Conservation (phyloP, 805 yeast species). For the Teunomyces gatunensis region DNA sequence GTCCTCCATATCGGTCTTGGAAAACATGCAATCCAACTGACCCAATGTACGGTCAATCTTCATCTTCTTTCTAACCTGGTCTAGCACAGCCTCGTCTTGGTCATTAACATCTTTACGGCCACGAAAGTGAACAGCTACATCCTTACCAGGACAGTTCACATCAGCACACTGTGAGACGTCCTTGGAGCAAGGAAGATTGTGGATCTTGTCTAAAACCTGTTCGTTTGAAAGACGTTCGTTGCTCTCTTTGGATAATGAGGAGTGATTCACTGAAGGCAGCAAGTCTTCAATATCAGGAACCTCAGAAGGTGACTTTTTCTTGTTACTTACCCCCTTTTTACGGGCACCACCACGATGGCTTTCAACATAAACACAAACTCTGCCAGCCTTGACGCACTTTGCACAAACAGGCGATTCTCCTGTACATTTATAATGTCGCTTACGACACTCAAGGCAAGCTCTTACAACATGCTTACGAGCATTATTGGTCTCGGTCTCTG, state of each 20-base stretch:
- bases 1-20: background rate
- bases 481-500: background rate
- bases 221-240: background rate
- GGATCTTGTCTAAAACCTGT: background rate
- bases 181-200: constrained; percentile 7
- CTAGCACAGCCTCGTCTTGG: constrained; percentile 2
- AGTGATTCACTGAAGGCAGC: background rate
- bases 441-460: constrained; percentile 53
- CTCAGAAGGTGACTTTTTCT: constrained; percentile 3
- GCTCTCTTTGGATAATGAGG: background rate
- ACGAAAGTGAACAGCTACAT: constrained; percentile 2
- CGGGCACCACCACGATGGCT: constrained; percentile 55
- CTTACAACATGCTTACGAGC: constrained; percentile 9
- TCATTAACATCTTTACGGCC: background rate
- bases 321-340: constrained; percentile 43
- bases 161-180: background rate
- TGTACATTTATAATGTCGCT: constrained; percentile 50
- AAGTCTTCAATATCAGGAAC: constrained; percentile 20
- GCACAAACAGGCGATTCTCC: constrained; percentile 46
- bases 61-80: constrained; percentile 5
- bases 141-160: constrained; percentile 3
- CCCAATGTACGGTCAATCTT: constrained; percentile 6
- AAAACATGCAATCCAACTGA: constrained; percentile 5
- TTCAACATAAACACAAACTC: constrained; percentile 47
- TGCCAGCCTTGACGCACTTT: constrained; percentile 34